Evolutionary conservation across 2,329 filamentous ascomycete species (phyloP).

Genomic region (Trichoderma citrinoviride): DNA sequence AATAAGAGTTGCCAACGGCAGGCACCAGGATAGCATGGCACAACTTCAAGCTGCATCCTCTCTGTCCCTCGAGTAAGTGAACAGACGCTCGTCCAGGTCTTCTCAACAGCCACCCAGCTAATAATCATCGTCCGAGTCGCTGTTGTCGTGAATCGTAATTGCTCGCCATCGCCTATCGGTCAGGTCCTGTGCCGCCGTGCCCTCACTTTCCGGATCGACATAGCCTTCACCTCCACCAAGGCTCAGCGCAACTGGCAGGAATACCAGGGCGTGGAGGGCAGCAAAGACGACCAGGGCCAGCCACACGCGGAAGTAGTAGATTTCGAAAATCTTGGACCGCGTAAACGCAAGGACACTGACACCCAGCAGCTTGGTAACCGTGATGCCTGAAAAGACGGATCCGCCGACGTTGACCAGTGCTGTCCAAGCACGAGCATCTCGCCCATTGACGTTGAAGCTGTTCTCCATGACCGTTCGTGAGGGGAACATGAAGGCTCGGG

Average conservation of each 20-base stretch:
- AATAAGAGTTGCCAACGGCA: background rate
- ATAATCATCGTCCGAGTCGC: constrained; percentile 69
- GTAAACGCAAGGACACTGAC: constrained; percentile 93
- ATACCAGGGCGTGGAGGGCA: constrained; percentile 82
- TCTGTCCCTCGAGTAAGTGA: background rate
- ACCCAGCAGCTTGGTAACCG: constrained; percentile 89
- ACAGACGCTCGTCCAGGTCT: background rate
- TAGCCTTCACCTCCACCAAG: constrained; percentile 85
- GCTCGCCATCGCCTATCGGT: constrained; percentile 75
- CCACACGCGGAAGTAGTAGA: constrained; percentile 99
- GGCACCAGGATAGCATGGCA: background rate
- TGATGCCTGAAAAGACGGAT: constrained; percentile 94
- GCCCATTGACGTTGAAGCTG: constrained; percentile 72
- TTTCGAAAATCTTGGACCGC: constrained; percentile 96
- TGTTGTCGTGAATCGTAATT: constrained; percentile 69
- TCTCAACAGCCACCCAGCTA: background rate
- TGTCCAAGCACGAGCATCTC: constrained; percentile 85
- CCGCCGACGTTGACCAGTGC: constrained; percentile 92
- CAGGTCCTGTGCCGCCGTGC: constrained; percentile 85
- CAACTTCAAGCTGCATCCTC: background rate
- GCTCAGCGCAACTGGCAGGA: constrained; percentile 85
- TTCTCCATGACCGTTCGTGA: constrained; percentile 74
- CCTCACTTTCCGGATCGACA: constrained; percentile 80
- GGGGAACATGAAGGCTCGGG: constrained; percentile 93
- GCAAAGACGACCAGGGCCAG: constrained; percentile 87